Evolutionary conservation across 495 filamentous ascomycete species (phyloP).

Genomic region (Hypoxylon subgilvum): DNA sequence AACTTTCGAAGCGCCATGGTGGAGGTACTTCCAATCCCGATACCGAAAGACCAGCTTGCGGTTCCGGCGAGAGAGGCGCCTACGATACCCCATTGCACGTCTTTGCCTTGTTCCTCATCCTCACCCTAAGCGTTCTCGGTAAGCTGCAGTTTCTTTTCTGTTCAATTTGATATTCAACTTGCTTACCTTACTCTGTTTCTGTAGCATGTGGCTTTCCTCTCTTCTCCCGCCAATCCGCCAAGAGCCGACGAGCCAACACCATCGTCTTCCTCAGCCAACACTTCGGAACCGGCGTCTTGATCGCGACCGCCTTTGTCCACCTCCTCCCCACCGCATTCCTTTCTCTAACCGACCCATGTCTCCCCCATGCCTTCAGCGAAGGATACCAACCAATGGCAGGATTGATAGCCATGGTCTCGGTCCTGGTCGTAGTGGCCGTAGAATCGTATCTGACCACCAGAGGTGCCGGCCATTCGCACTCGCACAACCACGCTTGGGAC

Average conservation of each 20-base stretch:
- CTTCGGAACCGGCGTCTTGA: conserved; percentile 85
- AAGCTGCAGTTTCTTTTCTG: too few relatives aligned
- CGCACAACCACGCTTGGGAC: conserved; percentile 50
- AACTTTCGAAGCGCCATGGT: conserved; percentile 54
- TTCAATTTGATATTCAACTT: too few relatives aligned
- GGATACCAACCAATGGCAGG: conserved; percentile 78
- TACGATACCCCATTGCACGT: conserved; percentile 76
- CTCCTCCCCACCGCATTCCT: conserved; percentile 81
- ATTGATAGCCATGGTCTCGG: conserved; percentile 76
- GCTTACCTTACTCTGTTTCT: neutral
- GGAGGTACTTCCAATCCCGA: conserved; percentile 32
- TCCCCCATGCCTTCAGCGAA: conserved; percentile 74
- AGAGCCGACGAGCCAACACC: conserved; percentile 50
- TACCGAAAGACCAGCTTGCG: conserved; percentile 61
- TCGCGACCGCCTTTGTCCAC: conserved; percentile 90
- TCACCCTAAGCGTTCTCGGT: conserved; percentile 76
- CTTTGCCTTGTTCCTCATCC: conserved; percentile 76
- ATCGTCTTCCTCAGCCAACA: conserved; percentile 78
- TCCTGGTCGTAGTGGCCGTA: conserved; percentile 73
- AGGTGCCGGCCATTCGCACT: conserved; percentile 60
- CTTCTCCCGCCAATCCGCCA: conserved; percentile 57
- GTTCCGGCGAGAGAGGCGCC: conserved; percentile 62
- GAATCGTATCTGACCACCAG: conserved; percentile 76
- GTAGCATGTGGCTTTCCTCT: conserved; percentile 67
- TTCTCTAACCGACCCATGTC: conserved; percentile 80